phyloP scores from a whole-genome alignment of 2,329 filamentous ascomycete species.

The Penicillium fuscoglaucum region DNA sequence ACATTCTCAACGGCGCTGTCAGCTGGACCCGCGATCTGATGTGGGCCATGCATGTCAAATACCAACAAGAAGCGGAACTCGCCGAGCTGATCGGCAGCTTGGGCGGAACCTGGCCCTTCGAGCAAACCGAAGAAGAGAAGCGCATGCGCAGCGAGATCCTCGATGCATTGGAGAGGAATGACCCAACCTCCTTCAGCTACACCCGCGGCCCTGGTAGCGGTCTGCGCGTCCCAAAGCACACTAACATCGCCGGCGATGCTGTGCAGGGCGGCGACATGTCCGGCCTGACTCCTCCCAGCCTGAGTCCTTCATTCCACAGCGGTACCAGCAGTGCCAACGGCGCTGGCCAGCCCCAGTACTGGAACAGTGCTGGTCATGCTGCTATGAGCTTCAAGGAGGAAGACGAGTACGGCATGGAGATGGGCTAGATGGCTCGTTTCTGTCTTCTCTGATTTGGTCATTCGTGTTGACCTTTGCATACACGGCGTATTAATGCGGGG shows the following conservation, averaged over 20 bases:
- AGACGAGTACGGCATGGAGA: slow-evolving; percentile 87
- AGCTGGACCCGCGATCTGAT: slow-evolving; percentile 97
- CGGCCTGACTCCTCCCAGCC: slow-evolving; percentile 59
- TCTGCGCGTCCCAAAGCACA: slow-evolving; percentile 87
- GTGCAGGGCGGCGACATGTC: slow-evolving; percentile 49
- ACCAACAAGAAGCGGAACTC: slow-evolving; percentile 85
- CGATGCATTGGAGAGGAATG: slow-evolving; percentile 81
- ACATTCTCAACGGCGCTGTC: slow-evolving; percentile 95
- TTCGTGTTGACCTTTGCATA: slow-evolving; percentile 31
- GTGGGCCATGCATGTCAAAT: slow-evolving; percentile 90
- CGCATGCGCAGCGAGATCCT: slow-evolving; percentile 93
- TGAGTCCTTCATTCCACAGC: slow-evolving; percentile 70
- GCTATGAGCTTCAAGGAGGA: slow-evolving; percentile 85
- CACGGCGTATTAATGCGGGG: slow-evolving; percentile 28
- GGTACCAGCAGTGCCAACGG: slow-evolving; percentile 64
- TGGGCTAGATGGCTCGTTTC: slow-evolving; percentile 33
- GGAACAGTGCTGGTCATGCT: slow-evolving; percentile 53
- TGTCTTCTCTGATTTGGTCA: slow-evolving; percentile 7
- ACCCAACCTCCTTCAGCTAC: slow-evolving; percentile 74
- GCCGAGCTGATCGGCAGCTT: slow-evolving; percentile 71
- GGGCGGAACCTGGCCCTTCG: slow-evolving; percentile 75
- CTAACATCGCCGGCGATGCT: slow-evolving; percentile 82
- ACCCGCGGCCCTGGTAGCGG: slow-evolving; percentile 80
- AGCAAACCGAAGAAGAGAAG: slow-evolving; percentile 85
- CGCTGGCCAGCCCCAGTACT: slow-evolving; percentile 54